Evolutionary conservation across 371 early-diverging fungal genomes (phyloP).

Genomic region (Lichtheimia ramosa): DNA sequence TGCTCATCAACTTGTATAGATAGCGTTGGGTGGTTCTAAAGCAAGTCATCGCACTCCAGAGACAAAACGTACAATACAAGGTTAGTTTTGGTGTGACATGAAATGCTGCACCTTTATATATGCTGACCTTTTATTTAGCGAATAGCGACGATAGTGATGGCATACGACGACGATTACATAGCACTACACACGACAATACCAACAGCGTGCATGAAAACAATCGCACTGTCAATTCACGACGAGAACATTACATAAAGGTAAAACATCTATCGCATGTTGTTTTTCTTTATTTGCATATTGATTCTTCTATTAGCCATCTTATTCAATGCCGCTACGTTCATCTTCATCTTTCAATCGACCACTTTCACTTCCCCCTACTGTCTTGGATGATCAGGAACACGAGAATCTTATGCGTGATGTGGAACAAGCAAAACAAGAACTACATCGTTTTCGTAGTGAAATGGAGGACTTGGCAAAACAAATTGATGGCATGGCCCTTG

Average conservation of each 20-base stretch:
- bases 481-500: conserved; percentile 57
- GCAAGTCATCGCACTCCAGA: conserved; percentile 2
- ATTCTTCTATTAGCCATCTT: background rate
- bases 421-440: conserved; percentile 50
- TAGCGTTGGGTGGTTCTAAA: conserved; percentile 18
- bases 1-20: conserved; percentile 2
- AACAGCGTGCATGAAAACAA: no score
- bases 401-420: conserved; percentile 26
- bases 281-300: no score
- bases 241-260: no score
- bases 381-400: conserved; percentile 12
- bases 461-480: conserved; percentile 55
- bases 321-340: conserved; percentile 11
- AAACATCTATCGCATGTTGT: no score
- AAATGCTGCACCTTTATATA: background rate
- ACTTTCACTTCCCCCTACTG: conserved; percentile 3
- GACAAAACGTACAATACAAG: conserved; percentile 8
- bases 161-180: no score
- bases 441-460: conserved; percentile 53
- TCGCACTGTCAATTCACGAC: no score
- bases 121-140: no score
- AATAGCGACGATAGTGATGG: no score
- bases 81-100: conserved; percentile 2
- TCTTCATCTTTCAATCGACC: conserved; percentile 1
- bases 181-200: no score